Evolutionary conservation across 768 basidiomycete species (phyloP).

Genomic region (Leccinum fibrillosum): DNA sequence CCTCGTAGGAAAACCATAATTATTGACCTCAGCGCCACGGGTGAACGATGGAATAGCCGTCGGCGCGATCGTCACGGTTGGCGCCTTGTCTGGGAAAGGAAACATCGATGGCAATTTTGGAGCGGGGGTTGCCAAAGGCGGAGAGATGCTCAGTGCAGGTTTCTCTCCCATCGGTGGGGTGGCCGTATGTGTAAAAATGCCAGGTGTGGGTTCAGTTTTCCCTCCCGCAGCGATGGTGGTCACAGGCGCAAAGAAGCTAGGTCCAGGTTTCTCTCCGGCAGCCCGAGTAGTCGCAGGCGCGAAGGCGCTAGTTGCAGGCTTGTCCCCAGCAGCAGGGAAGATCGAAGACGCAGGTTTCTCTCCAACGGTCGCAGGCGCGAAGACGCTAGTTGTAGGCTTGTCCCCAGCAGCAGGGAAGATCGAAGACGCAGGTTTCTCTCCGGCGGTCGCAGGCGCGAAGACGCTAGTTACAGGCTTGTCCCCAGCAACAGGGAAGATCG

Average conservation of each 20-base stretch:
- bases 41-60: constrained; percentile 7
- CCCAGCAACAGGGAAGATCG: constrained; percentile 32
- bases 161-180: no score
- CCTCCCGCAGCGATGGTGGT: no score
- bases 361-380: background rate
- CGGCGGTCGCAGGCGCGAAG: background rate
- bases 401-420: constrained; percentile 17
- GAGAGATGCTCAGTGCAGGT: no score
- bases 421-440: constrained; percentile 21
- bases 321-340: background rate
- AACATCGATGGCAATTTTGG: background rate
- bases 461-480: constrained; percentile 10
- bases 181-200: no score
- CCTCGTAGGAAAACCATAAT: constrained; percentile 3
- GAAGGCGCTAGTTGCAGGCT: background rate
- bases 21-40: background rate
- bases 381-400: background rate
- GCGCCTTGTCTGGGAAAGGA: background rate
- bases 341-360: no score
- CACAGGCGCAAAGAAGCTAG: background rate
- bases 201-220: no score
- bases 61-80: constrained; percentile 2
- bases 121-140: no score
- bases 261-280: background rate
- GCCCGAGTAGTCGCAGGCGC: background rate